phyloP scores from a whole-genome alignment of 2,329 filamentous ascomycete genomes.

The Metarhizium robertsii region DNA sequence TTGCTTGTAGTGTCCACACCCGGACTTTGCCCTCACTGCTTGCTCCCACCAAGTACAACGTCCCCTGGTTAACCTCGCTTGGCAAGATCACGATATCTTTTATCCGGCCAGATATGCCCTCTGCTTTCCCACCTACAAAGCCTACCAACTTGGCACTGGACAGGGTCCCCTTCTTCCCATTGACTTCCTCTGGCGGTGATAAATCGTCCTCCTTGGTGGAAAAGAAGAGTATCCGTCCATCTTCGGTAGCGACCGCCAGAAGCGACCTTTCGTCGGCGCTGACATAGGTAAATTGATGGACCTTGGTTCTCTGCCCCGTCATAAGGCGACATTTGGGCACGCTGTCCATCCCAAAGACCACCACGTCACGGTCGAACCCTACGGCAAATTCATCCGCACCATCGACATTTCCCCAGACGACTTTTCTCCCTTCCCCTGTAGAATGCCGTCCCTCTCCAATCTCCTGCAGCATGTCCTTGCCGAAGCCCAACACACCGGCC shows the following conservation, averaged over 20 bases:
- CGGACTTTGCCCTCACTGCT: constrained; percentile 82
- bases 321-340: constrained; percentile 67
- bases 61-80: constrained; percentile 25
- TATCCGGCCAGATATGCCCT: constrained; percentile 60
- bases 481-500: constrained; percentile 84
- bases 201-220: constrained; percentile 51
- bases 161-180: constrained; percentile 24
- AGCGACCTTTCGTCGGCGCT: constrained; percentile 41
- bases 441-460: constrained; percentile 69
- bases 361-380: constrained; percentile 74
- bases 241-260: constrained; percentile 77
- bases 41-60: constrained; percentile 56
- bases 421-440: constrained; percentile 72
- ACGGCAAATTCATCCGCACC: constrained; percentile 78
- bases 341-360: constrained; percentile 84
- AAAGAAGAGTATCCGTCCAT: constrained; percentile 79
- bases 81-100: constrained; percentile 76
- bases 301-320: constrained; percentile 60
- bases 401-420: constrained; percentile 68
- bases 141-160: constrained; percentile 58
- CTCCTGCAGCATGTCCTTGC: constrained; percentile 59
- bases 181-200: constrained; percentile 24
- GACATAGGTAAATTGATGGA: constrained; percentile 75
- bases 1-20: constrained; percentile 55
- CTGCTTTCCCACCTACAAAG: constrained; percentile 67